Base-by-base conservation (phyloP, 1,284 basidiomycete genomes). In the Coniferiporia sulphurascens region DNA sequence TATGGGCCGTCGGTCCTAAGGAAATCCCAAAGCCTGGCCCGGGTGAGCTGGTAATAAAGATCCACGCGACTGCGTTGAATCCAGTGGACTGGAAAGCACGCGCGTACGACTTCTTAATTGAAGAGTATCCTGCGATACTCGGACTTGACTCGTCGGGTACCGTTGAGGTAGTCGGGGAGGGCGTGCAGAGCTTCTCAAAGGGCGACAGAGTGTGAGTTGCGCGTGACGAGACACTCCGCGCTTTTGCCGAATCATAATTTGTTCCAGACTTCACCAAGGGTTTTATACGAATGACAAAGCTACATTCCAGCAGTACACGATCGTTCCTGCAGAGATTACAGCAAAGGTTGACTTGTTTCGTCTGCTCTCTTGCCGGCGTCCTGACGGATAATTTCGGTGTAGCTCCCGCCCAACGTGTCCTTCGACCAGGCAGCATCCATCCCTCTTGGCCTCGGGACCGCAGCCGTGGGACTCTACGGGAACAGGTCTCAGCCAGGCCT, bases 121-220 rank as follows among this genome's bases (percentile, higher is more conserved):
- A 68, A 0, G 58, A 68, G 5, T 80, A 72, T 59, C 78, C 79
- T 1, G 69, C 72, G 1, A 68, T 79, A 10, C 62, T 81, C 3
- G 85, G 84, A 10, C 68, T 65, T 17, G 81, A 82, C 64, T 74
- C 71, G 21, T 70, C 72, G 8, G 80, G 80, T 6, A 64, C 69
- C 0, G 73, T 81, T 34, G 73, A 73, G 17, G 66, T 69, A 32
- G 64, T 79, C 36, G 77, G 77, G 1, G 65, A 69, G n/a, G 72
- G 69, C 4, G 75, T 79, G 9, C 60, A 63, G 0, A 61, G 67
- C 45, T 63, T 79, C 59, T 63, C 64, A 36, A 67, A 71, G 2
- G 79, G 80, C 7, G 78, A 81, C 60, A 72, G 66, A 60, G 74
- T 81, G 69, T 71, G 45, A 50, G 68, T 65, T 15, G 15, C 15